Evolutionary conservation across 2,329 filamentous ascomycete species (phyloP).

Genomic region (Alternaria sp.): DNA sequence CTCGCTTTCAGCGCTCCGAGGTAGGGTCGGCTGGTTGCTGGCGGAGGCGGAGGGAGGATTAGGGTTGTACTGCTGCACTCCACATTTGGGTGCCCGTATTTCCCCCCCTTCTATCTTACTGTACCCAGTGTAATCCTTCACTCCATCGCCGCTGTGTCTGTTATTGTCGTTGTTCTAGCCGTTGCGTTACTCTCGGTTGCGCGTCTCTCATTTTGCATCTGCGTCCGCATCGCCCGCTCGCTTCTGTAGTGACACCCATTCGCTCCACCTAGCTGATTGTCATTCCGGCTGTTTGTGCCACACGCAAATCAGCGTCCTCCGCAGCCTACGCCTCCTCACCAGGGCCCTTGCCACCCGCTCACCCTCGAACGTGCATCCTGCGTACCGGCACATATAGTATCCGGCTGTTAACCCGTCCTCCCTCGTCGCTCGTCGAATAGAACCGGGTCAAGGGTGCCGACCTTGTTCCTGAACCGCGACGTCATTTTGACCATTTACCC

Average conservation of each 20-base stretch:
- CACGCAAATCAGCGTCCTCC: constrained; percentile 4
- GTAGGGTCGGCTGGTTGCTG: not conserved
- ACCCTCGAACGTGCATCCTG: not conserved
- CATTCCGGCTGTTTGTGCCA: constrained; percentile 5
- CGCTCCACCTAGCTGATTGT: constrained; percentile 1
- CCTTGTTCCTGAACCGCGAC: constrained; percentile 25
- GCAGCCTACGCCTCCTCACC: not conserved
- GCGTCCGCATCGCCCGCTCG: constrained; percentile 8
- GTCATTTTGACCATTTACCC: constrained; percentile 26
- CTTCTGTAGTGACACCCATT: not conserved
- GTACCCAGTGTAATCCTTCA: not conserved
- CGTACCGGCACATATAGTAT: not conserved
- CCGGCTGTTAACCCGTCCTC: not conserved
- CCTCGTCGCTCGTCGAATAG: not conserved
- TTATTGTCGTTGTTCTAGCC: not conserved
- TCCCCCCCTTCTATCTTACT: not conserved
- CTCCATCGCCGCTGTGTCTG: not conserved
- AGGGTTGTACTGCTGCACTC: not conserved
- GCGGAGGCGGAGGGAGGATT: not conserved
- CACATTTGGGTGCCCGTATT: not conserved
- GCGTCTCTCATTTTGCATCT: not conserved
- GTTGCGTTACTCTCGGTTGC: not conserved
- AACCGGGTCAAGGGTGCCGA: constrained; percentile 2
- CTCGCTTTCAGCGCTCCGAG: not conserved
- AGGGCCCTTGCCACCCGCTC: constrained; percentile 1